Evolutionary conservation across 768 basidiomycete species (phyloP), one percentile per base, ranked within the genome.

Genomic region (Hirschioporus abietinus): DNA sequence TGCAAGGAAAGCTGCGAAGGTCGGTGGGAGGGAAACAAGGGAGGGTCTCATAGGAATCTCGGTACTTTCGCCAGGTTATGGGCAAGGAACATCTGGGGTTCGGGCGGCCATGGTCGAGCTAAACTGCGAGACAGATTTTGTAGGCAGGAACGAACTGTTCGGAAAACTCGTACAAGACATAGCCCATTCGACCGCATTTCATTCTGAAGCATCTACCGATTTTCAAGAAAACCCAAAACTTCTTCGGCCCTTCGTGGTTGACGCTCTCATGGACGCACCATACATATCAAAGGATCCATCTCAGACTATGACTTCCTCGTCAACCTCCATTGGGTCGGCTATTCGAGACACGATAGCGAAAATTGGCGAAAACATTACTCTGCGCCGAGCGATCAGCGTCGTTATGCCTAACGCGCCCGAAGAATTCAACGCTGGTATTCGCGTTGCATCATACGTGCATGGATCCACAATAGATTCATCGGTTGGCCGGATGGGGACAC

Each of bases 121-220:
- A 68, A 93, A 93, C 71, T 98, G 96, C 79, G 96, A 99, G 79
- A 97, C 96, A 64, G 96, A 99, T 79, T 99, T 97, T 74, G 96
- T 99, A 30, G 93, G 88, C 25, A 80, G 92, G 69, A 96, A 93
- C 71, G 86, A 89, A 66, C 80, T 94, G 15, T 99, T 99, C 72
- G 82, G 86, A 18, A 82, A 82, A 65, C 84, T 96, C 52, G 90
- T 91, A 15, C 81, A 83, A 57, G 88, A 93, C 71, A 89, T 97
- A 70, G 90, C 93, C 18, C 88, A 92, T 71, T 94, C 92, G 0
- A 87, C 89, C 35, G 93, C 93, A 7, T 91, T 88, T 72, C 79
- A 92, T 58, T 76, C 85, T 0, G 85, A 87, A 65, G 84, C 86
- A 60, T 74, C 78, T n/a, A 70, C 67, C 57, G 66, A 63, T 17